Percentiles rank a stretch among this genome's conserved stretches.
Conservation (phyloP, 345 rosid species). For the Eucalyptus marginata region DNA sequence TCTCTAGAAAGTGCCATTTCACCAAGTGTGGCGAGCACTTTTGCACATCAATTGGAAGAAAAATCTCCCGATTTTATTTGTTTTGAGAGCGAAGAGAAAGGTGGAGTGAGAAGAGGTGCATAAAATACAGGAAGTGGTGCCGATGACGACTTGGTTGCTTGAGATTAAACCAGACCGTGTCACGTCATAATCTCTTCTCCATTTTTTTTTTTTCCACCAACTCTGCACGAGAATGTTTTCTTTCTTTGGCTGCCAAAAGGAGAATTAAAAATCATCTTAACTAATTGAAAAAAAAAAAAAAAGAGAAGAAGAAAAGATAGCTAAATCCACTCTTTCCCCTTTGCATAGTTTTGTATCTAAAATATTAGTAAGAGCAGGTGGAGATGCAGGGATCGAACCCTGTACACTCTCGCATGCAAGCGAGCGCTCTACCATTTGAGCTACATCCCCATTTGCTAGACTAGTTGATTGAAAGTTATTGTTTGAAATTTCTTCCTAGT, state of each 20-base stretch:
- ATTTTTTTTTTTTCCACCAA: background rate
- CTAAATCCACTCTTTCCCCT: too few species aligned
- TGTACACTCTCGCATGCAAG: constrained; percentile 50
- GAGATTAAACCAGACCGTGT: background rate
- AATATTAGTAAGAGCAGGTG: background rate
- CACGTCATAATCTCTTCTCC: background rate
- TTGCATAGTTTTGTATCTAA: too few species aligned
- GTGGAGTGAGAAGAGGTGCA: background rate
- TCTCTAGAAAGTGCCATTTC: background rate
- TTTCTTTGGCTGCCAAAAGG: background rate
- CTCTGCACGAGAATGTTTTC: background rate
- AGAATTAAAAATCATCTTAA: background rate
- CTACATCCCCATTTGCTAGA: constrained; percentile 20
- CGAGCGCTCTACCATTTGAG: constrained; percentile 60
- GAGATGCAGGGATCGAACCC: constrained; percentile 50
- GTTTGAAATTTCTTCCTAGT: background rate
- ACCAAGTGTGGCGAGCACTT: background rate
- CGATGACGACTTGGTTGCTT: background rate
- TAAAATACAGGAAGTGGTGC: background rate
- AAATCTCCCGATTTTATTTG: too few species aligned
- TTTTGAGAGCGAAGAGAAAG: background rate
- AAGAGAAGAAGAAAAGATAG: too few species aligned
- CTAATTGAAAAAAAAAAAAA: background rate
- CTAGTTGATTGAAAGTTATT: fast-evolving
- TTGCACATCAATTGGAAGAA: background rate